Evolutionary conservation across 2,329 filamentous ascomycete genomes (phyloP), one percentile per base, ranked within the genome.

Genomic region (Neonectria faginata): DNA sequence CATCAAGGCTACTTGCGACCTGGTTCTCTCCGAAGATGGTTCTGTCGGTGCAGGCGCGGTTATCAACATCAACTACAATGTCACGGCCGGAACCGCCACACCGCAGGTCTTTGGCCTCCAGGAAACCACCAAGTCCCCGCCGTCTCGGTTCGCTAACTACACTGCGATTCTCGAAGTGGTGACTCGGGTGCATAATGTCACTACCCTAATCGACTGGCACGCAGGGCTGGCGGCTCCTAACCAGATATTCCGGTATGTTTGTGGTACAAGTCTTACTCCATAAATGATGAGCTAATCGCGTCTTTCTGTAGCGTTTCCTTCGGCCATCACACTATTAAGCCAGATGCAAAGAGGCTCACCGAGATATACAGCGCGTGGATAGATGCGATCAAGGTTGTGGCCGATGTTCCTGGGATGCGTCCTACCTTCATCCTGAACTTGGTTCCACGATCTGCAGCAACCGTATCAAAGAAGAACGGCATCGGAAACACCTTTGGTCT

Each of bases 331-430:
- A 77, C 78, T 0, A 79, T 81, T 58, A 73, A 73, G n/a, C 76
- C 80, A 0, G 75, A 81, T 64, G 66, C 74, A 0, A 65, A 74
- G 1, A 71, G 72, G 7, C 65, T 82, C 0, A 63, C 67, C 47
- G 62, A 67, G 2, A 78, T 82, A 2, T 80, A 77, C 58, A 9
- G 76, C 3, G 57, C 69, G 0, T 82, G 79, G 79, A 78, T 75
- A 51, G 65, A 60, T 0, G 74, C 78, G 0, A 68, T 81, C 0
- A 70, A 77, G 0, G 59, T 76, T 6, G 44, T 65, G 16, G 47
- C 10, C 1, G 59, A 65, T 20, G 63, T 65, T 9, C 48, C 48
- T 8, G 59, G 63, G 7, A 14, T 65, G 10, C n/a, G 39, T 4
- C 63, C 59, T 16, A 58, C 63, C 3, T 62, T 65, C 14, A 41